Percentiles rank a stretch among this genome's conserved stretches.
These are phyloP conservation scores for Camelina sativa DNA, from an alignment of 345 rosid species.

Conservation along the genomic window DNA sequence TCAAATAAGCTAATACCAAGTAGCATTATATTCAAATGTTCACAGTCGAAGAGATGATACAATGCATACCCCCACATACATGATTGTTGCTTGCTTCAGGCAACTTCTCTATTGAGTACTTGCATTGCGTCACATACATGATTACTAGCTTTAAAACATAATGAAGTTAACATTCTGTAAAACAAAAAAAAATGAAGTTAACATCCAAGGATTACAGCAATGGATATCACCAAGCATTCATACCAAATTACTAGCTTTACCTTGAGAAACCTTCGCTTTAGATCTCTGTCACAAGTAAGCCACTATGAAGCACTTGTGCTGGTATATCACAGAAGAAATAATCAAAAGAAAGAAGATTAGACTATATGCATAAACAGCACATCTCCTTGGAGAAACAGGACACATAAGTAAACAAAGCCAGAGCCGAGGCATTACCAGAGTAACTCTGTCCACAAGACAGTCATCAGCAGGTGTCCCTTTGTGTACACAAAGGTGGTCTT, in stretches of 20 bases:
- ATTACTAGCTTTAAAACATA: too few relatives aligned
- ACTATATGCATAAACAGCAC: background rate
- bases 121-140: constrained; percentile 79
- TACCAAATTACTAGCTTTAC: constrained; percentile 42
- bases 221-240: constrained; percentile 1
- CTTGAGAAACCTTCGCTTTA: constrained; percentile 94
- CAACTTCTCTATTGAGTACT: constrained; percentile 83
- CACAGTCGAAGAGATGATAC: background rate
- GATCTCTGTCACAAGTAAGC: constrained; percentile 93
- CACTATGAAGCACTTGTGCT: constrained; percentile 95
- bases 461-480: constrained; percentile 98
- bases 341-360: constrained; percentile 9
- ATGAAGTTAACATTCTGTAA: constrained; percentile 25
- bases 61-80: constrained; percentile 71
- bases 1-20: background rate
- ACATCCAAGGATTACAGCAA: constrained; percentile 5
- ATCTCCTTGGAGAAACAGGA: background rate
- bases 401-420: background rate
- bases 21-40: background rate
- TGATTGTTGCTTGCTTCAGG: constrained; percentile 98
- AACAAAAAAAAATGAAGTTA: background rate
- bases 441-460: constrained; percentile 90
- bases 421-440: constrained; percentile 52
- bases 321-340: constrained; percentile 29
- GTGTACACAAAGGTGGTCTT: constrained; percentile 81